Percentiles rank a stretch among this genome's conserved stretches.
Conservation (phyloP, 257 asterid species). For the Petunia axillaris region DNA sequence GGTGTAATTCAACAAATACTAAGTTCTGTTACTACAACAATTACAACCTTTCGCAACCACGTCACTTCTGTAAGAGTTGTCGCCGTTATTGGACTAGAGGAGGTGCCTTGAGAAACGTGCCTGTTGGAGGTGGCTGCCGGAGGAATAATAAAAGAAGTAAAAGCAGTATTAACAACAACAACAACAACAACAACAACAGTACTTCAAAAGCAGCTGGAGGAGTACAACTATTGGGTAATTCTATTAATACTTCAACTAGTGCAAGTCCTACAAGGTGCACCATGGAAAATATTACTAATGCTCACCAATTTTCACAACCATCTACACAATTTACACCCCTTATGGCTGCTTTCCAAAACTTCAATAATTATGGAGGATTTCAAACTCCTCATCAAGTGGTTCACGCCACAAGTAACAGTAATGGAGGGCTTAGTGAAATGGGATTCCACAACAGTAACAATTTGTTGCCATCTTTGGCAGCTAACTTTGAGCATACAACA, state of each 20-base stretch:
- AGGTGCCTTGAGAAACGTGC: constrained; percentile 49
- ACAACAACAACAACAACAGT: constrained; percentile 21
- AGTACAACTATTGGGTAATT: constrained; percentile 15
- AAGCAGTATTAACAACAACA: constrained; percentile 28
- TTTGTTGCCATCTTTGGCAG: constrained; percentile 34
- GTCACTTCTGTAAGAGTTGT: constrained; percentile 52
- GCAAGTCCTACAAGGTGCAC: constrained; percentile 36
- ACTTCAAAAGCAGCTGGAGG: constrained; percentile 2
- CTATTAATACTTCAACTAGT: constrained; percentile 11
- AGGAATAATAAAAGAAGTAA: constrained; percentile 48
- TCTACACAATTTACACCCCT: constrained; percentile 37
- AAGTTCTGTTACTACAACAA: constrained; percentile 55
- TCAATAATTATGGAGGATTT: constrained; percentile 36
- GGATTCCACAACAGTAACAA: constrained; percentile 33
- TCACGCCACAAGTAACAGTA: neutral
- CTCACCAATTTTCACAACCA: constrained; percentile 29
- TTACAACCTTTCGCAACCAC: constrained; percentile 47
- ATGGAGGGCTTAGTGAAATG: constrained; percentile 31
- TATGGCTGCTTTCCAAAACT: constrained; percentile 43
- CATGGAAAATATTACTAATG: constrained; percentile 24
- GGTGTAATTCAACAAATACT: constrained; percentile 48
- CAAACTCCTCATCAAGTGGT: constrained; percentile 30
- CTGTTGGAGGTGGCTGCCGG: constrained; percentile 50
- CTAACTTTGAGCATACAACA: constrained; percentile 32
- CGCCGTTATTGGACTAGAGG: constrained; percentile 52